These are phyloP conservation scores for Prillingera fragicola DNA, from an alignment of 1,284 basidiomycete species.

Conservation along the genomic window DNA sequence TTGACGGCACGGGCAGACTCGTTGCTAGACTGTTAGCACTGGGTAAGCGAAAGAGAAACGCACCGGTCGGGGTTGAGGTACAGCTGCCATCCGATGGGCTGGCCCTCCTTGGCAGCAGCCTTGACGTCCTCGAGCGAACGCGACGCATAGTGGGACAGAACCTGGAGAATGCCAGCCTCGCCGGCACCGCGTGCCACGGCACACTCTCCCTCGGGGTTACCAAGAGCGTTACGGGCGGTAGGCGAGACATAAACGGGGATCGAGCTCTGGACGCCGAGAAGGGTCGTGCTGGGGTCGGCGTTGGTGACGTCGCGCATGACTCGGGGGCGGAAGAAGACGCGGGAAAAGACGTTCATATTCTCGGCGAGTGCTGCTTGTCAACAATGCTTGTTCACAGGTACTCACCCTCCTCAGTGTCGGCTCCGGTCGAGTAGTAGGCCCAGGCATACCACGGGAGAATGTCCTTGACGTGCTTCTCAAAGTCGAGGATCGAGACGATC, in stretches of 20 bases:
- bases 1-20: slow-evolving; percentile 44
- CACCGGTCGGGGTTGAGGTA: slow-evolving; percentile 36
- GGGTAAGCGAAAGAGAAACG: slow-evolving; percentile 5
- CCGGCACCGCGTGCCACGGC: slow-evolving; percentile 50
- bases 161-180: slow-evolving; percentile 42
- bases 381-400: slow-evolving; percentile 15
- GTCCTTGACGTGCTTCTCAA: slow-evolving; percentile 55
- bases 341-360: slow-evolving; percentile 64
- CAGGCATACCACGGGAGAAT: slow-evolving; percentile 64
- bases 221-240: slow-evolving; percentile 52
- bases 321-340: slow-evolving; percentile 75
- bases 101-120: slow-evolving; percentile 29
- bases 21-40: slow-evolving; percentile 29
- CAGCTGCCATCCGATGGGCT: slow-evolving; percentile 37
- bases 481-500: slow-evolving; percentile 32
- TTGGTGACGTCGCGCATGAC: slow-evolving; percentile 65
- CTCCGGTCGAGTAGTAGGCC: slow-evolving; percentile 72
- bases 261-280: slow-evolving; percentile 63
- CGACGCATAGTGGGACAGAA: slow-evolving; percentile 49
- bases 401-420: slow-evolving; percentile 70
- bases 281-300: slow-evolving; percentile 65
- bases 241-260: slow-evolving; percentile 78
- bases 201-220: slow-evolving; percentile 49
- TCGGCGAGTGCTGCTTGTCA: slow-evolving; percentile 47
- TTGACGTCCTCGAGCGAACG: slow-evolving; percentile 50